Percentiles rank a stretch among this genome's conserved stretches.
phyloP scores from a whole-genome alignment of 2,329 filamentous ascomycete genomes.

The Ramularia collo-cygni region DNA sequence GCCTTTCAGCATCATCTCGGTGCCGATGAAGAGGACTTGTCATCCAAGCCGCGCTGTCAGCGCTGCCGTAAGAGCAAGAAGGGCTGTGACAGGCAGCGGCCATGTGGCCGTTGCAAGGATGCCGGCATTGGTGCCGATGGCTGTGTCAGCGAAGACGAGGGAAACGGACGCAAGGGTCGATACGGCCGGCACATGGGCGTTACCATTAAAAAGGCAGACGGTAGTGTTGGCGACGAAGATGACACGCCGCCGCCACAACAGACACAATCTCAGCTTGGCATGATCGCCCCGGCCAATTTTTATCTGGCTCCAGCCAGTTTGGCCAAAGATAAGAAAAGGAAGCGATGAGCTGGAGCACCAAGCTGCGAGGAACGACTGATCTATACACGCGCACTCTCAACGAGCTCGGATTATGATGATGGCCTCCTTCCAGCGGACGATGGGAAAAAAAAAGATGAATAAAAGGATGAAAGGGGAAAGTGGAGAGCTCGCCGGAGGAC shows the following conservation, averaged over 20 bases:
- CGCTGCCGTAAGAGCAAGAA: slow-evolving; percentile 99
- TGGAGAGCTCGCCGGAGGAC: slow-evolving; percentile 2
- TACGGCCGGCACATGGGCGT: slow-evolving; percentile 69
- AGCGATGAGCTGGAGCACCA: slow-evolving; percentile 8
- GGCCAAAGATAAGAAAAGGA: slow-evolving; percentile 61
- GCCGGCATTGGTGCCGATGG: slow-evolving; percentile 88
- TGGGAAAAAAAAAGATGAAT: no score
- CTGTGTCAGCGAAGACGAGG: slow-evolving; percentile 95
- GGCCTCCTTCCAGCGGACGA: no score
- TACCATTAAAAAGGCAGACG: slow-evolving; percentile 51
- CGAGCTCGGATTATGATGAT: no score
- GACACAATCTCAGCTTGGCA: slow-evolving; percentile 23
- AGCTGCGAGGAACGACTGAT: no score
- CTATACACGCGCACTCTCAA: no score
- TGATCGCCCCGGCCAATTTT: slow-evolving; percentile 17
- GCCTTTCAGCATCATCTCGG: slow-evolving; percentile 55
- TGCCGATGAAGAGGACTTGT: slow-evolving; percentile 79
- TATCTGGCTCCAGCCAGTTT: slow-evolving; percentile 30
- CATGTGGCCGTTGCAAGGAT: slow-evolving; percentile 91
- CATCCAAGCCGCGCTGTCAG: slow-evolving; percentile 93
- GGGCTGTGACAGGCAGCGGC: slow-evolving; percentile 92
- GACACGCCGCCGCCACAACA: slow-evolving; percentile 8
- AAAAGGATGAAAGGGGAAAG: slow-evolving; percentile 1
- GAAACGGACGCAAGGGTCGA: slow-evolving; percentile 90
- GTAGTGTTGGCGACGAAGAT: slow-evolving; percentile 12